These are phyloP conservation scores for Stephania japonica DNA, from an alignment of 164 flowering plant genomes.

Conservation along the genomic window DNA sequence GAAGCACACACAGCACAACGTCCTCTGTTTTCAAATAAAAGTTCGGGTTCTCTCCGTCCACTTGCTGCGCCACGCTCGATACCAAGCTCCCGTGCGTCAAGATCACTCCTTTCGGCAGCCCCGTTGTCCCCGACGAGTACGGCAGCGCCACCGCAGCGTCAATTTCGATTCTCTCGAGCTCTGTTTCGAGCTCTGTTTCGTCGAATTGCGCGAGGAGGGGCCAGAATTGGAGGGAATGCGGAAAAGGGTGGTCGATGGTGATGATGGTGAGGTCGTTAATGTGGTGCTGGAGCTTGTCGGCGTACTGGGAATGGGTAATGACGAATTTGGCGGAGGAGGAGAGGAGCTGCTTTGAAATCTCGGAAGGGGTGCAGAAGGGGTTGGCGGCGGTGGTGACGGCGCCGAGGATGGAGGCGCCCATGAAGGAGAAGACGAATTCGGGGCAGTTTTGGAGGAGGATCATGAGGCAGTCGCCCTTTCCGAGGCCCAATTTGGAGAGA, in stretches of 20 bases:
- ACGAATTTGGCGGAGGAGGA: constrained; percentile 42
- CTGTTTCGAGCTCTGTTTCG: constrained; percentile 35
- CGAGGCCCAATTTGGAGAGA: constrained; percentile 38
- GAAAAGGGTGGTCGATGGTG: constrained; percentile 50
- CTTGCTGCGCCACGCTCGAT: constrained; percentile 75
- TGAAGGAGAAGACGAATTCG: constrained; percentile 68
- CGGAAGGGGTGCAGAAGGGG: constrained; percentile 61
- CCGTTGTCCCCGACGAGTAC: constrained; percentile 86
- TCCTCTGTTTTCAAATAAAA: constrained; percentile 43
- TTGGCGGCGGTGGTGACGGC: constrained; percentile 71
- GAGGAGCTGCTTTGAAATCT: constrained; percentile 45
- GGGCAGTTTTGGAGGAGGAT: constrained; percentile 62
- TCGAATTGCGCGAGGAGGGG: constrained; percentile 22
- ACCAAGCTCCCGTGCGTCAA: constrained; percentile 65
- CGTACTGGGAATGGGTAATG: constrained; percentile 50
- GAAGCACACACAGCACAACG: constrained; percentile 71
- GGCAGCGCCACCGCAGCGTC: constrained; percentile 65
- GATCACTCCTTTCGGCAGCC: constrained; percentile 75
- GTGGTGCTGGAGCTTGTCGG: constrained; percentile 39
- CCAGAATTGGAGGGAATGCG: constrained; percentile 50
- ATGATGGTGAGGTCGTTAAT: constrained; percentile 32
- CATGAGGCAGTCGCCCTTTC: constrained; percentile 59
- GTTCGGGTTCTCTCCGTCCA: constrained; percentile 83
- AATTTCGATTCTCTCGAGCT: constrained; percentile 13
- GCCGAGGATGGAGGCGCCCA: constrained; percentile 70